phyloP scores from a whole-genome alignment of 169 alveolate species.

The Eimeria tenella region DNA sequence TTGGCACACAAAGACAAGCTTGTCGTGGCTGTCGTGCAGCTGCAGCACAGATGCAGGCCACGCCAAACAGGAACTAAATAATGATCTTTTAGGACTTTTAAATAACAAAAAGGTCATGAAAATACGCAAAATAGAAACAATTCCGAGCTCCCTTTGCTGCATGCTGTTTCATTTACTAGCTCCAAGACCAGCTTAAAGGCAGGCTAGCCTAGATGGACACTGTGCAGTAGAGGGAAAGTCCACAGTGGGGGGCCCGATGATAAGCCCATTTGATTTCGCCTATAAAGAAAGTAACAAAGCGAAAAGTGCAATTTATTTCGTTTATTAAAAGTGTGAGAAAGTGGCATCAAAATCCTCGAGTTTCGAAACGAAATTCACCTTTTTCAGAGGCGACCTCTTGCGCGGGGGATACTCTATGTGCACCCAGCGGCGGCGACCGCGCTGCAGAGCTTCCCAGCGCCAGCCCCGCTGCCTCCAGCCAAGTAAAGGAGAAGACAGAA shows the following conservation, averaged over 20 bases:
- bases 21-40: conserved; percentile 76
- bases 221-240: too few species aligned
- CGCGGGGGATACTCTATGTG: conserved; percentile 81
- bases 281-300: neutral
- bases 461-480: conserved; percentile 79
- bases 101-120: too few species aligned
- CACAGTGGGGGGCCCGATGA: too few species aligned
- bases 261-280: too few species aligned
- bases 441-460: conserved; percentile 75
- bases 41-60: conserved; percentile 24
- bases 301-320: neutral
- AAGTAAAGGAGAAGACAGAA: neutral
- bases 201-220: too few species aligned
- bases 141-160: too few species aligned
- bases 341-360: too few species aligned
- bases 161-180: too few species aligned
- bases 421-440: conserved; percentile 77
- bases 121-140: too few species aligned
- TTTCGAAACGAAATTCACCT: conserved; percentile 23
- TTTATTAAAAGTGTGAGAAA: neutral
- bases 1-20: conserved; percentile 77
- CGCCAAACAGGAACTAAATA: neutral
- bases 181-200: too few species aligned
- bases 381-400: conserved; percentile 70
- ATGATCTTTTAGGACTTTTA: too few species aligned